These are phyloP conservation scores for Talaromyces atroroseus DNA, from an alignment of 2,329 filamentous ascomycete species.

Conservation along the genomic window DNA sequence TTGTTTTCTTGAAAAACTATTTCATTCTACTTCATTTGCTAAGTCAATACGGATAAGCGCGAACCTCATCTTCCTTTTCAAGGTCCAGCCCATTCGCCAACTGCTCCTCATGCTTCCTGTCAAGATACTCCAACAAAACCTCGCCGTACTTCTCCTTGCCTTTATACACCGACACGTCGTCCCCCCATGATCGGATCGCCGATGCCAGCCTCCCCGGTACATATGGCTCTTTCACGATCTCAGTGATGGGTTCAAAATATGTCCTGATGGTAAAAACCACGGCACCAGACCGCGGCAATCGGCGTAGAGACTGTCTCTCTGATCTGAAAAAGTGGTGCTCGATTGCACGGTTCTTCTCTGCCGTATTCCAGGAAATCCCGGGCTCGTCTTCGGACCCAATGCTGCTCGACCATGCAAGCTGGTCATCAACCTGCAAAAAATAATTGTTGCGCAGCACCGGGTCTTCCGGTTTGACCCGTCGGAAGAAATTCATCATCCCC, in stretches of 20 bases:
- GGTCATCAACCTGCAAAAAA: conserved; percentile 80
- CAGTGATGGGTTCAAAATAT: conserved; percentile 68
- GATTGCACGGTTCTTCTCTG: conserved; percentile 67
- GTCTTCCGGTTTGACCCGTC: conserved; percentile 61
- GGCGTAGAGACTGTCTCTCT: conserved; percentile 64
- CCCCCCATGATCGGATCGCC: conserved; percentile 74
- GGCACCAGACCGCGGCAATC: conserved; percentile 54
- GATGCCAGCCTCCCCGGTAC: conserved; percentile 74
- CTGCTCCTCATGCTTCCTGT: conserved; percentile 68
- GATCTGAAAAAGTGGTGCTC: conserved; percentile 71
- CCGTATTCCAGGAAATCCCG: conserved; percentile 66
- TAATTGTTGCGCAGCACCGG: conserved; percentile 71
- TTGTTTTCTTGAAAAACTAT: no score
- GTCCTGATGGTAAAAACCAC: conserved; percentile 73
- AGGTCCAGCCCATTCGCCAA: conserved; percentile 60
- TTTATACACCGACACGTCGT: conserved; percentile 72
- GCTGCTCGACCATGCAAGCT: conserved; percentile 67
- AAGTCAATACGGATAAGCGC: conserved; percentile 56
- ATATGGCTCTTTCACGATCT: conserved; percentile 64
- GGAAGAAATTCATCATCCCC: conserved; percentile 78
- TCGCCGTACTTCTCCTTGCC: conserved; percentile 68
- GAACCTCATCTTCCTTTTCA: conserved; percentile 54
- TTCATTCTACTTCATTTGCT: neutral
- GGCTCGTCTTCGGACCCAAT: conserved; percentile 67
- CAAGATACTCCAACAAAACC: conserved; percentile 70